Evolutionary conservation across 2,329 filamentous ascomycete species (phyloP).

Genomic region (Daldinia sp.): DNA sequence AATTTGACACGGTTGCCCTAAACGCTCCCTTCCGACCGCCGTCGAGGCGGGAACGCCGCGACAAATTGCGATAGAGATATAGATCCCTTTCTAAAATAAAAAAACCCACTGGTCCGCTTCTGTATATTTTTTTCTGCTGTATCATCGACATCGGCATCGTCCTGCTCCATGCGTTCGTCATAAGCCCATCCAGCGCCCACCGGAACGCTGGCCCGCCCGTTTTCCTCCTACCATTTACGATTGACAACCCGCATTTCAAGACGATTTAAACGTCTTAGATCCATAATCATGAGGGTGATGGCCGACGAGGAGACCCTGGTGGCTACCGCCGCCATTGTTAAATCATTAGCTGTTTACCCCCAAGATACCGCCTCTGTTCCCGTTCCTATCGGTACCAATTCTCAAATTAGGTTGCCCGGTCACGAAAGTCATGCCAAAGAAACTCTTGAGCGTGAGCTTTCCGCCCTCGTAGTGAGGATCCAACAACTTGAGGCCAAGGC

Average conservation of each 20-base stretch:
- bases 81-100: constrained; percentile 7
- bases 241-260: constrained; percentile 13
- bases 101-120: constrained; percentile 7
- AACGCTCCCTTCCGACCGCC: constrained; percentile 35
- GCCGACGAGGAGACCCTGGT: constrained; percentile 64
- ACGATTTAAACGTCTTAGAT: constrained; percentile 20
- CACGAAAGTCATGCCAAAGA: constrained; percentile 77
- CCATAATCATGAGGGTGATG: constrained; percentile 49
- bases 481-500: constrained; percentile 84
- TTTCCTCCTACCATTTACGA: constrained; percentile 12
- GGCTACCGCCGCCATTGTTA: constrained; percentile 62
- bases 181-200: constrained; percentile 38
- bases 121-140: constrained; percentile 13
- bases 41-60: constrained; percentile 38
- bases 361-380: constrained; percentile 50
- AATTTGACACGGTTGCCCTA: constrained; percentile 18
- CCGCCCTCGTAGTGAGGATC: constrained; percentile 78
- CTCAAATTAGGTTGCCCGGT: constrained; percentile 77
- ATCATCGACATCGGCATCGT: constrained; percentile 21
- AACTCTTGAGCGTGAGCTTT: constrained; percentile 82
- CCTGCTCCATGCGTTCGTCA: constrained; percentile 41
- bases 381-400: constrained; percentile 53
- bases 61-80: constrained; percentile 32
- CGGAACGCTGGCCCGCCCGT: constrained; percentile 36
- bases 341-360: constrained; percentile 58